Evolutionary conservation across 257 asterid genomes (phyloP).

Genomic region (Oldenlandia corymbosa): DNA sequence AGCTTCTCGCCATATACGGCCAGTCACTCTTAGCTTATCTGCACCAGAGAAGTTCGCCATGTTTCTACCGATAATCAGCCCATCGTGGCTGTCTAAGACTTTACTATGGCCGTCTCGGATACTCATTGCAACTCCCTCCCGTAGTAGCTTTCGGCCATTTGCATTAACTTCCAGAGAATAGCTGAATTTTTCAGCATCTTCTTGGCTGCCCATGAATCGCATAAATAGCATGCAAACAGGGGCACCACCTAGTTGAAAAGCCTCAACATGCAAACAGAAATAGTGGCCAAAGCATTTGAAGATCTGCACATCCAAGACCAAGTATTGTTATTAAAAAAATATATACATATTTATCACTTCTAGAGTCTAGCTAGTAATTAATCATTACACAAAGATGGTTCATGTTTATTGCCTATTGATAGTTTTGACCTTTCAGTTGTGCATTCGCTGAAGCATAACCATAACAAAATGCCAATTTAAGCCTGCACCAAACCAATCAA

Average conservation of each 20-base stretch:
- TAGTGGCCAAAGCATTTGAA: constrained; percentile 36
- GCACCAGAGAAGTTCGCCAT: constrained; percentile 32
- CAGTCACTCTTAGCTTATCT: constrained; percentile 28
- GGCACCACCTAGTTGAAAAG: constrained; percentile 31
- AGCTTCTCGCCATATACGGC: too few species aligned
- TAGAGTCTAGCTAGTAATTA: too few species aligned
- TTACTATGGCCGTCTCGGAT: constrained; percentile 31
- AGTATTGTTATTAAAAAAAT: too few species aligned
- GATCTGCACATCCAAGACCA: constrained; percentile 24
- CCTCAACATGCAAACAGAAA: constrained; percentile 38
- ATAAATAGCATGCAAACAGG: constrained; percentile 36
- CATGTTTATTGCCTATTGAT: too few species aligned
- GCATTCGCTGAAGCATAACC: too few species aligned
- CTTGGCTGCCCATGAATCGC: constrained; percentile 34
- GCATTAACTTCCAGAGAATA: constrained; percentile 36
- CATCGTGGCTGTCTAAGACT: constrained; percentile 32
- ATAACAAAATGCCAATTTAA: background rate
- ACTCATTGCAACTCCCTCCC: constrained; percentile 37
- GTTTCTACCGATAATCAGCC: constrained; percentile 29
- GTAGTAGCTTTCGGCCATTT: constrained; percentile 27
- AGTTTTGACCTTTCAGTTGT: too few species aligned
- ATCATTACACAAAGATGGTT: background rate
- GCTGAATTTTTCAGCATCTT: constrained; percentile 29
- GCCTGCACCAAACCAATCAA: background rate
- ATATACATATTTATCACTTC: background rate